A percentile compares a stretch with the other conserved stretches of the same genome.
Evolutionary conservation across 345 rosid species (phyloP).

Genomic region (Rhizophora mangle): DNA sequence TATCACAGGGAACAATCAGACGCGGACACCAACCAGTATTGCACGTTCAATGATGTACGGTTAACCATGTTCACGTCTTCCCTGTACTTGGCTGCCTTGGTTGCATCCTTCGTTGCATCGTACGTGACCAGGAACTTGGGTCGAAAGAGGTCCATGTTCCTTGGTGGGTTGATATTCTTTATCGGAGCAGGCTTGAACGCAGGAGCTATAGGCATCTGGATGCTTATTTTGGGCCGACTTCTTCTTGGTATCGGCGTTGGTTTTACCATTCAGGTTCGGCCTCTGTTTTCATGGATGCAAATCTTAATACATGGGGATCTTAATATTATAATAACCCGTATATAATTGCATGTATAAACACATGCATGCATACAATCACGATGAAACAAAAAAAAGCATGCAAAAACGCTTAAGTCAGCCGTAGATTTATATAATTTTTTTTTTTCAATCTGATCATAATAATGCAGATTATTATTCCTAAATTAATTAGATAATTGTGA

Average conservation of each 20-base stretch:
- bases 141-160: slow-evolving; percentile 14
- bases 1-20: slow-evolving; percentile 21
- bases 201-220: slow-evolving; percentile 33
- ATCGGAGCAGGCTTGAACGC: slow-evolving; percentile 34
- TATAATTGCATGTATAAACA: too few species aligned
- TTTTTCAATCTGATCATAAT: too few species aligned
- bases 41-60: neutral
- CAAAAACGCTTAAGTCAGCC: too few species aligned
- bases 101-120: slow-evolving; percentile 14
- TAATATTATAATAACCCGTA: too few species aligned
- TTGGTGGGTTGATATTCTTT: slow-evolving; percentile 14
- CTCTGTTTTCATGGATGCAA: neutral
- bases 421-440: too few species aligned
- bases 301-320: too few species aligned
- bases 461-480: too few species aligned
- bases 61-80: slow-evolving; percentile 17
- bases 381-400: too few species aligned
- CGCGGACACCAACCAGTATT: slow-evolving; percentile 6
- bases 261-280: slow-evolving; percentile 60
- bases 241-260: slow-evolving; percentile 68
- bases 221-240: slow-evolving; percentile 66
- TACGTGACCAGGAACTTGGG: slow-evolving; percentile 1
- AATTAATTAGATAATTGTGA: too few species aligned
- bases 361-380: too few species aligned
- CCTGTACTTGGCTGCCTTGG: slow-evolving; percentile 16